Evolutionary conservation across 2,329 filamentous ascomycete genomes (phyloP).

Genomic region (Penicillium glabrum): DNA sequence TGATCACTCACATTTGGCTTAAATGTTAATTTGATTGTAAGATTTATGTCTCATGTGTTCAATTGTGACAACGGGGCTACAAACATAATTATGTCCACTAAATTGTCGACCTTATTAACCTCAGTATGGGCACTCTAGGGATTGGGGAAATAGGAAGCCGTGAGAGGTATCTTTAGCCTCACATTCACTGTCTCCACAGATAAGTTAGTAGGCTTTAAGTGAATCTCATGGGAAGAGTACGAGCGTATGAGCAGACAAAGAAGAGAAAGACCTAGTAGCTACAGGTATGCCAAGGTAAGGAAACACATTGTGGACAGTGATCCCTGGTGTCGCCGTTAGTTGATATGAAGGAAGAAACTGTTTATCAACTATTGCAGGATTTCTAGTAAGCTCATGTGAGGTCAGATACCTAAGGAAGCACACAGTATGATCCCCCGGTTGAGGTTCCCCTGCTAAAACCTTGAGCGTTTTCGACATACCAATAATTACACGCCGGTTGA

Average conservation of each 20-base stretch:
- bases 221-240: background rate
- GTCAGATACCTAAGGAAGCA: too few relatives aligned
- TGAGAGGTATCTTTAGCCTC: too few relatives aligned
- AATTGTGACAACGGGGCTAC: background rate
- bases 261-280: background rate
- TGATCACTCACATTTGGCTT: background rate
- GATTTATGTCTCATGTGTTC: background rate
- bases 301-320: background rate
- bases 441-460: too few relatives aligned
- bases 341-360: too few relatives aligned
- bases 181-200: too few relatives aligned
- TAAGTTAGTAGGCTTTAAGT: background rate
- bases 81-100: constrained; percentile 15
- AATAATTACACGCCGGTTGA: too few relatives aligned
- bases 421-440: too few relatives aligned
- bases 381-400: too few relatives aligned
- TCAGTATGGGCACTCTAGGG: background rate
- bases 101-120: background rate
- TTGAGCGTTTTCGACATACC: too few relatives aligned
- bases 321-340: background rate
- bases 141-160: too few relatives aligned
- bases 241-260: background rate
- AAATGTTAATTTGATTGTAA: background rate
- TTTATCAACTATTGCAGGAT: too few relatives aligned
- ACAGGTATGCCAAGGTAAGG: background rate